phyloP scores from a whole-genome alignment of 2,329 filamentous ascomycete species.

The Fusarium solani-melongenae region DNA sequence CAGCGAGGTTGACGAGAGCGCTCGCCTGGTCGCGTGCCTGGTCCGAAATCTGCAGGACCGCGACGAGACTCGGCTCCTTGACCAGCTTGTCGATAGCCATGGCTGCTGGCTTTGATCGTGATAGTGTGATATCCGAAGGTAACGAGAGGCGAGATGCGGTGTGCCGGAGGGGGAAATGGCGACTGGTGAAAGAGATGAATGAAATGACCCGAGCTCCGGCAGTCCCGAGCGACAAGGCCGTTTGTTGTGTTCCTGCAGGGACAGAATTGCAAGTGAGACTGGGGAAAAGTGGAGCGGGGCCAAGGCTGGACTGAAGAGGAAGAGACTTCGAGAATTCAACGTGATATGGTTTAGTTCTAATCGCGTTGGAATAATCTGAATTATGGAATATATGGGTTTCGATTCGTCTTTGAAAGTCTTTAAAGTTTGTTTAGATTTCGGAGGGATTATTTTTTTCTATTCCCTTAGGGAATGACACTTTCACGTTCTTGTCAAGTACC shows the following conservation, averaged over 20 bases:
- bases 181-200: neutral
- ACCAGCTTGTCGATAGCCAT: constrained; percentile 56
- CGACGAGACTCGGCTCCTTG: constrained; percentile 64
- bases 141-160: neutral
- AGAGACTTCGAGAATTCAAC: neutral
- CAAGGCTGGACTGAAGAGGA: neutral
- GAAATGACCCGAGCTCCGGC: neutral
- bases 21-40: constrained; percentile 79
- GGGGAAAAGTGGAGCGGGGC: neutral
- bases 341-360: neutral
- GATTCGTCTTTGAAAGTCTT: neutral
- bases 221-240: constrained; percentile 1
- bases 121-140: neutral
- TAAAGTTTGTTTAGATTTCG: neutral
- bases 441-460: neutral
- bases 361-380: neutral
- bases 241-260: constrained; percentile 20
- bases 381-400: neutral
- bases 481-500: neutral
- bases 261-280: neutral
- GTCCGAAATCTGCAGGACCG: constrained; percentile 78
- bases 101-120: neutral
- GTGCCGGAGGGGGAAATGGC: neutral
- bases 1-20: constrained; percentile 67
- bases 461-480: neutral